Percentiles rank a stretch among this genome's conserved stretches.
phyloP scores from a whole-genome alignment of 495 filamentous ascomycete species.

The Tetracladium setigerum region DNA sequence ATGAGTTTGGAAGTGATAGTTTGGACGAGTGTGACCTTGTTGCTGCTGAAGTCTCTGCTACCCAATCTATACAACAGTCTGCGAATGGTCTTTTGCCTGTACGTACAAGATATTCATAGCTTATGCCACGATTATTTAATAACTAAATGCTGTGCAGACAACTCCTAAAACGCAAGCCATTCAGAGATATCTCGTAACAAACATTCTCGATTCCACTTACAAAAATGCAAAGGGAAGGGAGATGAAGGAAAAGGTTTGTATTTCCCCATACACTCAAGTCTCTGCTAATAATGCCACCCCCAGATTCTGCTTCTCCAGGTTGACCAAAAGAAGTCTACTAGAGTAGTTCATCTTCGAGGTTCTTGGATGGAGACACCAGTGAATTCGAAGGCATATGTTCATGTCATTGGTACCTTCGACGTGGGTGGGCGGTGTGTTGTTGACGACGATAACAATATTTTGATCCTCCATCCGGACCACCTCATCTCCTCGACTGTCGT shows the following conservation, averaged over 20 bases:
- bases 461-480: constrained; percentile 94
- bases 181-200: constrained; percentile 73
- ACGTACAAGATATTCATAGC: constrained; percentile 34
- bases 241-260: constrained; percentile 61
- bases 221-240: constrained; percentile 49
- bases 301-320: constrained; percentile 72
- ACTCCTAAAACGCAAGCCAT: constrained; percentile 57
- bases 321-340: constrained; percentile 56
- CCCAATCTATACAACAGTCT: constrained; percentile 30
- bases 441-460: constrained; percentile 71
- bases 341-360: constrained; percentile 69
- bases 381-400: constrained; percentile 64
- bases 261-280: constrained; percentile 11
- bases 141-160: constrained; percentile 42
- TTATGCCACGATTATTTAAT: constrained; percentile 12
- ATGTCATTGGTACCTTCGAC: constrained; percentile 73
- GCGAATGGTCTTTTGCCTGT: constrained; percentile 30
- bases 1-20: constrained; percentile 51
- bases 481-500: constrained; percentile 89
- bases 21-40: constrained; percentile 66
- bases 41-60: constrained; percentile 50
- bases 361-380: constrained; percentile 78
- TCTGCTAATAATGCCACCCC: not conserved
- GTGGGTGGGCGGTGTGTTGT: constrained; percentile 55
- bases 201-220: constrained; percentile 61